These are phyloP conservation scores for Phialophora macrospora DNA, from an alignment of 2,329 filamentous ascomycete species.

Conservation along the genomic window DNA sequence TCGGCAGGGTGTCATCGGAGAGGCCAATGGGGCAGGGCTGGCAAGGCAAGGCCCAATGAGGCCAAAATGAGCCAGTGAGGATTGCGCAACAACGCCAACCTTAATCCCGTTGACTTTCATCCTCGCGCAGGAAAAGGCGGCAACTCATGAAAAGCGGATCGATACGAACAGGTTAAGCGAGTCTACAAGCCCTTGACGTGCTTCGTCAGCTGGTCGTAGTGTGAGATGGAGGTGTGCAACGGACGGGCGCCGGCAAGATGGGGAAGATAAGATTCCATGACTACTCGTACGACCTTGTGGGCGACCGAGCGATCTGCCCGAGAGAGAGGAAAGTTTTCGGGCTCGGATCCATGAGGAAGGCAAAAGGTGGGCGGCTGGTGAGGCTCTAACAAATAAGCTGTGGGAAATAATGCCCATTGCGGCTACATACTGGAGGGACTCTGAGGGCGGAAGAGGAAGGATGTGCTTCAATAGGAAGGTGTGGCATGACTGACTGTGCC, in stretches of 20 bases:
- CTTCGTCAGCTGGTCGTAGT: neutral
- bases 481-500: too few relatives aligned
- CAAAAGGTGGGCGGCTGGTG: slow-evolving; percentile 15
- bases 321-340: neutral
- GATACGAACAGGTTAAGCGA: slow-evolving; percentile 22
- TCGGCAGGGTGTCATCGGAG: slow-evolving; percentile 8
- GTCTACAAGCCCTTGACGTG: neutral
- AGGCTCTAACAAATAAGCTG: slow-evolving; percentile 1
- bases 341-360: neutral
- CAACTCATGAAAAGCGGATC: neutral
- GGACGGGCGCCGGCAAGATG: slow-evolving; percentile 3
- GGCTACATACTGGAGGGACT: too few relatives aligned
- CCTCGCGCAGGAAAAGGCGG: slow-evolving; percentile 3
- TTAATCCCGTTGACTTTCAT: neutral
- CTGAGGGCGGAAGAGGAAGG: too few relatives aligned
- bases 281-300: neutral
- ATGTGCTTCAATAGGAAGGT: too few relatives aligned
- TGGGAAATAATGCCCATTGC: too few relatives aligned
- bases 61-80: slow-evolving; percentile 15
- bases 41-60: slow-evolving; percentile 4
- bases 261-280: neutral
- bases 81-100: neutral
- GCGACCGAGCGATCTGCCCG: neutral
- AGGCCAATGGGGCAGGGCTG: slow-evolving; percentile 24
- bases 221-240: slow-evolving; percentile 3